phyloP scores from a whole-genome alignment of 208 protist species.

The Jaenimonas drosophilae region DNA sequence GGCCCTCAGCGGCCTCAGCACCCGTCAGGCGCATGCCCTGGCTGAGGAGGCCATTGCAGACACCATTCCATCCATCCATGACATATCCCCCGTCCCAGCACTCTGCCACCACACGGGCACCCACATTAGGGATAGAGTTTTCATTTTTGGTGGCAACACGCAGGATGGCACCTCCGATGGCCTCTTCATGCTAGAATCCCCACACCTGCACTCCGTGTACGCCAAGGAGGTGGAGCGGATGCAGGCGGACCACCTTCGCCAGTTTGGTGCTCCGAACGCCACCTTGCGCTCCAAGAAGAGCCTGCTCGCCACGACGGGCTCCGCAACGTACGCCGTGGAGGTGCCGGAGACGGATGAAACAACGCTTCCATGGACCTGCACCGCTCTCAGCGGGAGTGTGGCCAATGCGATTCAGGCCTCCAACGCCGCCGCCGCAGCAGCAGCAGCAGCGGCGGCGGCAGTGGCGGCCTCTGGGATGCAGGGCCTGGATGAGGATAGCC shows the following conservation, averaged over 20 bases:
- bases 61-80: not conserved
- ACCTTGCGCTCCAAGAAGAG: too few relatives aligned
- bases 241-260: too few relatives aligned
- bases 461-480: not conserved
- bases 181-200: not conserved
- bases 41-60: not conserved
- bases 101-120: not conserved
- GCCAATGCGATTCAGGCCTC: not conserved
- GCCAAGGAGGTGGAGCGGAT: too few relatives aligned
- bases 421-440: not conserved
- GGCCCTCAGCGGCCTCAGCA: not conserved
- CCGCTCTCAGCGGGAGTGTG: not conserved
- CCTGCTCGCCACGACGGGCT: too few relatives aligned
- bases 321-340: too few relatives aligned
- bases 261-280: too few relatives aligned
- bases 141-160: not conserved
- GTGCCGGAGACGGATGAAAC: too few relatives aligned
- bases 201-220: not conserved
- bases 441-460: not conserved
- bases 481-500: not conserved
- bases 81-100: not conserved
- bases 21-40: too few relatives aligned
- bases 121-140: not conserved
- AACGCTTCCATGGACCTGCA: too few relatives aligned
- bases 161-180: not conserved